Evolutionary conservation across 768 basidiomycete species (phyloP).

Genomic region (Serendipita sp.): DNA sequence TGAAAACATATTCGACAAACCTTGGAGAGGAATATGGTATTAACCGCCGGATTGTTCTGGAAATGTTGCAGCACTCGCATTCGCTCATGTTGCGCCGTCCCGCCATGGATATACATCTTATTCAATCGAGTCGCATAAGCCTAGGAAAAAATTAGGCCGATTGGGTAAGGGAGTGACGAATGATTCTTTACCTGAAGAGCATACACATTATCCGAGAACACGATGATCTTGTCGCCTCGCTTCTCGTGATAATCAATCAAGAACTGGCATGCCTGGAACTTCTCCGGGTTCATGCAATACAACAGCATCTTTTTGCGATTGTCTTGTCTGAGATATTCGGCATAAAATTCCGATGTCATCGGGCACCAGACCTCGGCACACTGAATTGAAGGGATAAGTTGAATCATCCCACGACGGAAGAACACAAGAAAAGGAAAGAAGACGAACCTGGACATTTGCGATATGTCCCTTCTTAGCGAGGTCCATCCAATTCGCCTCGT

Average conservation of each 20-base stretch:
- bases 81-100: slow-evolving; percentile 84
- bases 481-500: slow-evolving; percentile 99
- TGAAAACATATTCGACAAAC: slow-evolving; percentile 23
- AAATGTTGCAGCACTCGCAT: slow-evolving; percentile 92
- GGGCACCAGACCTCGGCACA: slow-evolving; percentile 99
- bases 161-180: slow-evolving; percentile 26
- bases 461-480: slow-evolving; percentile 98
- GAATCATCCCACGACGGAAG: neutral
- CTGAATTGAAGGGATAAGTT: slow-evolving; percentile 25
- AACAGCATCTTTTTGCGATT: slow-evolving; percentile 88
- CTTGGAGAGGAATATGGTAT: slow-evolving; percentile 98
- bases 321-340: slow-evolving; percentile 87
- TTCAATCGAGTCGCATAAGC: slow-evolving; percentile 78
- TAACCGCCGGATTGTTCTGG: slow-evolving; percentile 87
- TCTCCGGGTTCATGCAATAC: slow-evolving; percentile 99
- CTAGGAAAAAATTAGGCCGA: slow-evolving; percentile 16
- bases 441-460: slow-evolving; percentile 90
- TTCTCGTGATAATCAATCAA: slow-evolving; percentile 96
- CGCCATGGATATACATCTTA: slow-evolving; percentile 93
- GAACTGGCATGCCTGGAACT: slow-evolving; percentile 98
- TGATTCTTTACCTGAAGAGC: slow-evolving; percentile 46
- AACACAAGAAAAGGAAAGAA: neutral
- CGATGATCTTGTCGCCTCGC: slow-evolving; percentile 96
- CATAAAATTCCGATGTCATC: slow-evolving; percentile 98
- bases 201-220: slow-evolving; percentile 97